Evolutionary conservation across 2,329 filamentous ascomycete genomes (phyloP), one percentile per base, ranked within the genome.

Genomic region (Penicillium decumbens): DNA sequence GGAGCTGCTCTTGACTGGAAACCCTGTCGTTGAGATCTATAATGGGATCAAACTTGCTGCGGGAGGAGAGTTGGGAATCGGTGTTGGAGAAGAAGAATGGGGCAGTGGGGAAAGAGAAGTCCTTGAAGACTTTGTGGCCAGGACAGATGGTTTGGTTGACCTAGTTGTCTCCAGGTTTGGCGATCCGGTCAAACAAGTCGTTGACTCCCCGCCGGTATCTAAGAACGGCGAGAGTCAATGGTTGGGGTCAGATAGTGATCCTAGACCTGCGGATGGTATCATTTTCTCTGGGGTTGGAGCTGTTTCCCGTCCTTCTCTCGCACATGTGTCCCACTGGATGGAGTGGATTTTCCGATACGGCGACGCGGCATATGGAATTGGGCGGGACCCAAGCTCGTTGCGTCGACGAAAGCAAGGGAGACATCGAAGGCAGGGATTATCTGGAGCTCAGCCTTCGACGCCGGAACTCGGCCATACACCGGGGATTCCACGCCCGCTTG

Each of bases 31-130:
- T 1, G 85, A 85, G 55, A 77, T 95, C 4, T 90, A 89, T 62
- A 83, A 85, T 9, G 90, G 88, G 5, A 83, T 95, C 64, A 95
- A 95, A 68, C 77, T 98, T 28, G 89, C 91, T 10, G 88, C 87
- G 6, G 90, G 89, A 29, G 92, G 93, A 15, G 92, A 97, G 71
- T 80, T 97, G 24, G 93, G 93, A 13, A 82, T 96, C 40, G 93
- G 93, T 0, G 93, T 97, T 1, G 93, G 93, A 15, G 93, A 97
- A 67, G 93, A 97, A 72, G 89, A 96, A 47, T 86, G 90, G 67
- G 92, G 92, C 4, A 96, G 92, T 65, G 90, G 90, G 28, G 92
- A 97, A 73, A 80, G 92, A 61, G 92, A 95, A 61, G 92, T 97
- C 0, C 75, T 98, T 1, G 92, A 97, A 68, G 89, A 89, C n/a